Evolutionary conservation across 768 basidiomycete species (phyloP).

Genomic region (Amanita jacksonii): DNA sequence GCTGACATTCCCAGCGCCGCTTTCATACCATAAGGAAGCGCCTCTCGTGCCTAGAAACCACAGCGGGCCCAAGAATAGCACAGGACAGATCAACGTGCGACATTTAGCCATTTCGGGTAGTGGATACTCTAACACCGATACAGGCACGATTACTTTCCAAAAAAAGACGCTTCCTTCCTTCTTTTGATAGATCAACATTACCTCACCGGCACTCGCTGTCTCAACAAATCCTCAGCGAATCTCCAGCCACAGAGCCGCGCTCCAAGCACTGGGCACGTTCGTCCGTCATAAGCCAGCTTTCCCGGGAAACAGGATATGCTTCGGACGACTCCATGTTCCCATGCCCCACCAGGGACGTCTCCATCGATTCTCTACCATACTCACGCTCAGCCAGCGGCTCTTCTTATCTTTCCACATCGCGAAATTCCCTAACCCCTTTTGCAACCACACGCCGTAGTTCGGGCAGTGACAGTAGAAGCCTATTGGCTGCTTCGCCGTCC

Average conservation of each 20-base stretch:
- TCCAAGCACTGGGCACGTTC: background rate
- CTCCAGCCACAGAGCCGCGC: background rate
- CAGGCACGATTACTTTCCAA: slow-evolving; percentile 6
- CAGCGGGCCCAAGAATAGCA: slow-evolving; percentile 11
- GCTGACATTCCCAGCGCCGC: slow-evolving; percentile 67
- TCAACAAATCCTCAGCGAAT: too few relatives aligned
- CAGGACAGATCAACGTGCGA: slow-evolving; percentile 2
- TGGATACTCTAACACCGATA: background rate
- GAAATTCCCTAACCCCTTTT: slow-evolving; percentile 11
- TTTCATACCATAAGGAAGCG: slow-evolving; percentile 38
- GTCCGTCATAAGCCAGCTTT: background rate
- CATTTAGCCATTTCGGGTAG: too few relatives aligned
- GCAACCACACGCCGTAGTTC: background rate
- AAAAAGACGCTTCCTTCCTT: slow-evolving; percentile 19
- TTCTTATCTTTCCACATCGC: slow-evolving; percentile 14
- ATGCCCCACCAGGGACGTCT: background rate
- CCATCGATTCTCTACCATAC: slow-evolving; percentile 2
- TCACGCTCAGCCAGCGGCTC: slow-evolving; percentile 10
- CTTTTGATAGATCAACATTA: slow-evolving; percentile 18
- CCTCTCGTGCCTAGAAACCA: background rate
- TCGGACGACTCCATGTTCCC: background rate
- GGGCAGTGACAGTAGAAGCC: background rate
- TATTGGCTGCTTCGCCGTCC: slow-evolving; percentile 1
- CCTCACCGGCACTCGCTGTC: too few relatives aligned
- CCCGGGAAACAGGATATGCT: background rate